phyloP scores from a whole-genome alignment of 352 stramenopile genomes.

The Pythium guiyangense region DNA sequence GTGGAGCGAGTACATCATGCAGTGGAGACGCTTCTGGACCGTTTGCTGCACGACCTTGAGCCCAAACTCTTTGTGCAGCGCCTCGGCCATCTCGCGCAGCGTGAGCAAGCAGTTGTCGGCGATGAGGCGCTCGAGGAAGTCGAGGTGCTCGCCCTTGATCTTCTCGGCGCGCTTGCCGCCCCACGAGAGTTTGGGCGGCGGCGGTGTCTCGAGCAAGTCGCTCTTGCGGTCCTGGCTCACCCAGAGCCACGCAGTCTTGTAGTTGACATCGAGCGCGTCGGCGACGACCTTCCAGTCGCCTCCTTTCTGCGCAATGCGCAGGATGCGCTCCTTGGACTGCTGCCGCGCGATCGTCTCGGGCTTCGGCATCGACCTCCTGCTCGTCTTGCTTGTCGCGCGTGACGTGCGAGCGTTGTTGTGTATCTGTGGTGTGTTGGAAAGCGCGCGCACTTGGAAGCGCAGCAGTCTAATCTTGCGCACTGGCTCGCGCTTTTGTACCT shows the following conservation, averaged over 20 bases:
- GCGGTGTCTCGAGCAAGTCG: conserved; percentile 12
- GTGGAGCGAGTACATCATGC: conserved; percentile 14
- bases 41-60: conserved; percentile 15
- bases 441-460: too few species aligned
- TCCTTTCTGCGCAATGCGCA: conserved; percentile 17
- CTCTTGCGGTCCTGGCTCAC: conserved; percentile 17
- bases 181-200: conserved; percentile 10
- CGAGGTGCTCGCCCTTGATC: conserved; percentile 15
- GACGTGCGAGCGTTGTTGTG: too few species aligned
- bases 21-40: conserved; percentile 15
- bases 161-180: conserved; percentile 19
- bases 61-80: conserved; percentile 12
- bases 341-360: conserved; percentile 17
- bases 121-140: conserved; percentile 15
- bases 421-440: too few species aligned
- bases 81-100: conserved; percentile 16
- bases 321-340: conserved; percentile 14
- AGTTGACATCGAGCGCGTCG: conserved; percentile 16
- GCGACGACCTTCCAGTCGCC: conserved; percentile 17
- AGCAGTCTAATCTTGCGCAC: too few species aligned
- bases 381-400: too few species aligned
- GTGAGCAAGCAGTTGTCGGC: conserved; percentile 17
- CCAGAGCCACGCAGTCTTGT: conserved; percentile 21
- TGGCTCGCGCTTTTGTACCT: too few species aligned
- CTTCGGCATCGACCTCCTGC: conserved; percentile 10